Percentiles rank a stretch among this genome's conserved stretches.
Conservation (phyloP, 1,284 basidiomycete genomes). For the Ganoderma lucidum region DNA sequence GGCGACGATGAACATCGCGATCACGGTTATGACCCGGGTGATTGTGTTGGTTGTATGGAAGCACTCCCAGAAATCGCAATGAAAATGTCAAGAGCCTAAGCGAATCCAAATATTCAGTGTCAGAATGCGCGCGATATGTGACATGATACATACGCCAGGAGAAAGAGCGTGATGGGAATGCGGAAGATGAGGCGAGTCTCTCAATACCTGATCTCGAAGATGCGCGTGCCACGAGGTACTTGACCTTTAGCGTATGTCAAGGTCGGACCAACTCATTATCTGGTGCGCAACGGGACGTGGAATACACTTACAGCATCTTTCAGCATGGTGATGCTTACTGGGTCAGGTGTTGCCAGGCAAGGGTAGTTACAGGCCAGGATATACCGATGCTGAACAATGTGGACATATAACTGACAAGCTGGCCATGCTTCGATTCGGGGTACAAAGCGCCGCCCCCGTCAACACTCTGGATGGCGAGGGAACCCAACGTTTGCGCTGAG, state of each 20-base stretch:
- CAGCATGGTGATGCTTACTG: constrained; percentile 17
- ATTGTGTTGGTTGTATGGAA: constrained; percentile 10
- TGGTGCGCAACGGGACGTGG: background rate
- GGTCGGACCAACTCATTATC: background rate
- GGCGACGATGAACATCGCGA: constrained; percentile 5
- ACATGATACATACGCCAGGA: constrained; percentile 38
- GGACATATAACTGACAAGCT: constrained; percentile 41
- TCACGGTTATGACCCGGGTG: constrained; percentile 12
- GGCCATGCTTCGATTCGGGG: constrained; percentile 28
- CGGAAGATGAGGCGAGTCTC: constrained; percentile 38
- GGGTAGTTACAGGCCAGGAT: constrained; percentile 37
- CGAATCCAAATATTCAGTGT: background rate
- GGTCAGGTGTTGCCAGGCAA: constrained; percentile 35
- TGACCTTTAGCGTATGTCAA: constrained; percentile 13
- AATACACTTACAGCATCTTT: constrained; percentile 28
- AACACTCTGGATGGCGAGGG: constrained; percentile 46
- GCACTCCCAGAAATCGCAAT: constrained; percentile 31
- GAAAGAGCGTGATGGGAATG: constrained; percentile 38
- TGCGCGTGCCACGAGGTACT: constrained; percentile 29
- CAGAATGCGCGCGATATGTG: background rate
- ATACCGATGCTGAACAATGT: constrained; percentile 37
- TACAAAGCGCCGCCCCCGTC: constrained; percentile 24
- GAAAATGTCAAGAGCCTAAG: constrained; percentile 22
- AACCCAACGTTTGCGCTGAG: constrained; percentile 51
- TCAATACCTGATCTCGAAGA: constrained; percentile 24